phyloP scores from a whole-genome alignment of 192 early-diverging fungal genomes.

The Backusella psychrophila region DNA sequence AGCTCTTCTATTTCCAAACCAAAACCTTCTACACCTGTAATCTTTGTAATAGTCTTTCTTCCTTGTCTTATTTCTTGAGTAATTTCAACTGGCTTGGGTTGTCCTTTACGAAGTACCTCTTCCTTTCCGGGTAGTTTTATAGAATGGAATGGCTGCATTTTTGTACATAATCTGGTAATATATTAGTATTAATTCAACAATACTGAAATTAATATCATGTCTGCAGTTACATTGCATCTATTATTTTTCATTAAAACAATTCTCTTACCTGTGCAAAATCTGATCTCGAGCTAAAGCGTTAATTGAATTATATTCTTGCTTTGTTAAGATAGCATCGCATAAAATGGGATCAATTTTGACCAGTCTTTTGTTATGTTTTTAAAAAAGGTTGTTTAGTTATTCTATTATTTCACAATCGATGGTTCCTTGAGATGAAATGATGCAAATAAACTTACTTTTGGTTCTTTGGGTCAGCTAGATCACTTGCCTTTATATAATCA shows the following conservation, averaged over 20 bases:
- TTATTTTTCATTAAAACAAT: background rate
- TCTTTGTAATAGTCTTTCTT: constrained; percentile 63
- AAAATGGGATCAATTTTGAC: constrained; percentile 66
- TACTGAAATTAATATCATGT: background rate
- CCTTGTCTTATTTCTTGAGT: constrained; percentile 58
- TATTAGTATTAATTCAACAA: background rate
- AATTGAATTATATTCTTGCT: constrained; percentile 62
- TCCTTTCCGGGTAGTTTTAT: constrained; percentile 46
- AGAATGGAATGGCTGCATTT: constrained; percentile 56
- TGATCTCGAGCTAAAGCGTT: constrained; percentile 56
- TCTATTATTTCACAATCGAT: background rate
- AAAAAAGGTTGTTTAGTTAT: background rate
- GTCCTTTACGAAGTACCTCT: constrained; percentile 36
- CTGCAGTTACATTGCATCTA: background rate
- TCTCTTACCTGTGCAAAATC: constrained; percentile 23
- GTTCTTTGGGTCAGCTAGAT: constrained; percentile 56
- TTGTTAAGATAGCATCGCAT: constrained; percentile 64
- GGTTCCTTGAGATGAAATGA: background rate
- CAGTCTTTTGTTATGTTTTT: constrained; percentile 29
- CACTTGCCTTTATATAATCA: constrained; percentile 61
- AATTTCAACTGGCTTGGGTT: constrained; percentile 38
- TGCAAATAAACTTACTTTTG: constrained; percentile 22
- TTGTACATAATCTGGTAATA: constrained; percentile 34
- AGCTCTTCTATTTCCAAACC: constrained; percentile 61
- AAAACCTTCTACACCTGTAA: constrained; percentile 63